Percentiles rank a stretch among this genome's conserved stretches.
Conservation (phyloP, 345 rosid species). For the Boechera retrofracta region DNA sequence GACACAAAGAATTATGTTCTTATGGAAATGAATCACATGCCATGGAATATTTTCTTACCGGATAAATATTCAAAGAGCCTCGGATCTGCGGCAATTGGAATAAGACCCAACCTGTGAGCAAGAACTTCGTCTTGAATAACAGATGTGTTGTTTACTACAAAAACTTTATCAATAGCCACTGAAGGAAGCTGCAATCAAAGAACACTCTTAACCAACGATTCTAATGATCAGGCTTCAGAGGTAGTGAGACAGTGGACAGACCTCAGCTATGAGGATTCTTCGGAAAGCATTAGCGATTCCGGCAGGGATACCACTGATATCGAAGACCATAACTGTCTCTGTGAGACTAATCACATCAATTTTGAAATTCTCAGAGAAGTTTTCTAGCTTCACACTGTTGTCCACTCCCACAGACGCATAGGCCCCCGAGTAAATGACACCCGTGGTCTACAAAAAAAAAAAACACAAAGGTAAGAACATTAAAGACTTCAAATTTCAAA, state of each 20-base stretch:
- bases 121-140: conserved; percentile 87
- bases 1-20: background rate
- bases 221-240: background rate
- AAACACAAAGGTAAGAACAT: background rate
- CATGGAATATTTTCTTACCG: conserved; percentile 47
- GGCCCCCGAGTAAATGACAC: conserved; percentile 76
- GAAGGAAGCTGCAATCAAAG: conserved; percentile 66
- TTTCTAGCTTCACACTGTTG: conserved; percentile 61
- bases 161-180: conserved; percentile 88
- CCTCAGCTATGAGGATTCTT: conserved; percentile 93
- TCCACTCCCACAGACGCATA: conserved; percentile 74
- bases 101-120: conserved; percentile 85
- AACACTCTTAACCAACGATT: background rate
- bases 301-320: conserved; percentile 84
- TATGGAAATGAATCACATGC: background rate
- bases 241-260: conserved; percentile 37
- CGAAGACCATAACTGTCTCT: conserved; percentile 77
- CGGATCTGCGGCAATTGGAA: conserved; percentile 79
- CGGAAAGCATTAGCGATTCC: conserved; percentile 89
- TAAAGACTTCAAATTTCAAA: conserved; percentile 7
- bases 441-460: conserved; percentile 60
- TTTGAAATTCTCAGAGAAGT: conserved; percentile 62
- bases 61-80: conserved; percentile 82
- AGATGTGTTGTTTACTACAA: conserved; percentile 82
- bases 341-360: conserved; percentile 57